Evolutionary conservation across 2,329 filamentous ascomycete species (phyloP).

Genomic region (Simplicillium aogashimaense): DNA sequence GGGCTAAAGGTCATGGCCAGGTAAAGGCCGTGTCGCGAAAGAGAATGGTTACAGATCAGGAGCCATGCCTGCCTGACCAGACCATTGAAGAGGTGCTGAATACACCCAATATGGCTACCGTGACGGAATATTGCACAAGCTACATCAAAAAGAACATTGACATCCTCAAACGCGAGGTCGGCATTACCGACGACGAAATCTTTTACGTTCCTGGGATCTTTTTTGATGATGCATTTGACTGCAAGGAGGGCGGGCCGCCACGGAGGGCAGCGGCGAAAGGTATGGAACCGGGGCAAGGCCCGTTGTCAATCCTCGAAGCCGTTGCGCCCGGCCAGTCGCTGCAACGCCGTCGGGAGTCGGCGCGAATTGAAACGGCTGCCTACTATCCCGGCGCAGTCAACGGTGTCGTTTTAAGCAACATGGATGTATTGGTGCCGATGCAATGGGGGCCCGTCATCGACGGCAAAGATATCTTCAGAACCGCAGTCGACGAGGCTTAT

Average conservation of each 20-base stretch:
- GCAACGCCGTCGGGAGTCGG: too few relatives aligned
- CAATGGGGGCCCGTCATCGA: slow-evolving; percentile 15
- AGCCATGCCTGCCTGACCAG: slow-evolving; percentile 1
- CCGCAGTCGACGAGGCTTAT: slow-evolving; percentile 12
- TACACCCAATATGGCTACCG: slow-evolving; percentile 4
- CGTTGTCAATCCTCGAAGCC: too few relatives aligned
- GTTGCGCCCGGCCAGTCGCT: too few relatives aligned
- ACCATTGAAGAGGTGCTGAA: slow-evolving; percentile 8
- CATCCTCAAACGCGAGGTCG: slow-evolving; percentile 13
- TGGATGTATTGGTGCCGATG: slow-evolving; percentile 4
- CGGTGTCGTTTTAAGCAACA: background rate
- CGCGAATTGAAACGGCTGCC: background rate
- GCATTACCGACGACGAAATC: slow-evolving; percentile 11
- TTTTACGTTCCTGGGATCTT: slow-evolving; percentile 13
- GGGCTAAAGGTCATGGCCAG: slow-evolving; percentile 14
- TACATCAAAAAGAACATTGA: slow-evolving; percentile 11
- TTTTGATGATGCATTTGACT: slow-evolving; percentile 1
- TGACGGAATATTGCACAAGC: slow-evolving; percentile 4
- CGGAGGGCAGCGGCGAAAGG: background rate
- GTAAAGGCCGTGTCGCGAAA: background rate
- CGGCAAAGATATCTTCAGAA: slow-evolving; percentile 14
- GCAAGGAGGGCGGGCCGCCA: too few relatives aligned
- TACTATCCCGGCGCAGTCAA: background rate
- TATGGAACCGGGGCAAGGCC: too few relatives aligned
- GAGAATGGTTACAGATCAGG: background rate